These are phyloP conservation scores for Pythium periplocum DNA, from an alignment of 352 stramenopile species.

Conservation along the genomic window DNA sequence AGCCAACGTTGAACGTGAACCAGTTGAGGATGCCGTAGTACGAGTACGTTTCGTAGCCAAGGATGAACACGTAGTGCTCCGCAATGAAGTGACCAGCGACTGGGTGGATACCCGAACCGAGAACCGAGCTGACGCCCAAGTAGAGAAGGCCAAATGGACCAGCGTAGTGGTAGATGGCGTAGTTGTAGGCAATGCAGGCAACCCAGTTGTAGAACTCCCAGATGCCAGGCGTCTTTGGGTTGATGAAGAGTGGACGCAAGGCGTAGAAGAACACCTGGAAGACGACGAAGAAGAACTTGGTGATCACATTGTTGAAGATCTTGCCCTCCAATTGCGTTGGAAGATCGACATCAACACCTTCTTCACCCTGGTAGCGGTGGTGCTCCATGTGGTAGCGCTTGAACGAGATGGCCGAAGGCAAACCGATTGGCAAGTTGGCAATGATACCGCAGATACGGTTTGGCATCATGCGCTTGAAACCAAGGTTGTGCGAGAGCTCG, in stretches of 20 bases:
- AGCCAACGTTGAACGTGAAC: conserved; percentile 97
- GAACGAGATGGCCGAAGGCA: conserved; percentile 92
- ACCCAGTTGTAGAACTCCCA: conserved; percentile 90
- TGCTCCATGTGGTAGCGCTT: conserved; percentile 98
- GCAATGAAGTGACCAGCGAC: conserved; percentile 97
- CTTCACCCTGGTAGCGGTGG: conserved; percentile 94
- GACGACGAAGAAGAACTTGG: conserved; percentile 92
- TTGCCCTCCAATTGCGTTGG: conserved; percentile 88
- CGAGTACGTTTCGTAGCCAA: conserved; percentile 95
- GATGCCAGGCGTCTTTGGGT: conserved; percentile 79
- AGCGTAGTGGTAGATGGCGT: conserved; percentile 69
- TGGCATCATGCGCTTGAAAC: conserved; percentile 86
- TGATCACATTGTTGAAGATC: conserved; percentile 82
- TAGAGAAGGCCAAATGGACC: conserved; percentile 88
- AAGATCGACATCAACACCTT: conserved; percentile 93
- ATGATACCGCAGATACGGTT: conserved; percentile 92
- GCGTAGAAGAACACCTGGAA: conserved; percentile 94
- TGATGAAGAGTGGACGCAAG: conserved; percentile 89
- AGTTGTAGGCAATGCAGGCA: conserved; percentile 82
- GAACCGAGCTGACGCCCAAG: conserved; percentile 87
- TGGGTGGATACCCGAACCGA: conserved; percentile 92
- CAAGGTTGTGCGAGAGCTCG: conserved; percentile 95
- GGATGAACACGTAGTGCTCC: conserved; percentile 95
- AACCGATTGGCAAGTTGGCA: conserved; percentile 90
- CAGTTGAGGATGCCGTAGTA: conserved; percentile 98